These are phyloP conservation scores for Naematelia encephala DNA, from an alignment of 768 basidiomycete species.

Conservation along the genomic window DNA sequence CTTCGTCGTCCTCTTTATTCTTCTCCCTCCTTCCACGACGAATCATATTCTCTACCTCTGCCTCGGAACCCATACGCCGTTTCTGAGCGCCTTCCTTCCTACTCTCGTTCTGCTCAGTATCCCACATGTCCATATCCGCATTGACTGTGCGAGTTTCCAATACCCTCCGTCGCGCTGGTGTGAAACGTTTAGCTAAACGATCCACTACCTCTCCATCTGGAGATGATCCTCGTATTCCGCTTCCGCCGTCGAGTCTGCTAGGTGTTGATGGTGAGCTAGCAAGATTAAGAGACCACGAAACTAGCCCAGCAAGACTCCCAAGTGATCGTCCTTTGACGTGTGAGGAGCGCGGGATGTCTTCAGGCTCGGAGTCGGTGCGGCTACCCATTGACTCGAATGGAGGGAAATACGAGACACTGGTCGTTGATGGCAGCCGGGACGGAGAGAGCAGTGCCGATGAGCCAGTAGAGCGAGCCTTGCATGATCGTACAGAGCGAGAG, in stretches of 20 bases:
- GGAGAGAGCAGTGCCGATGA: slow-evolving; percentile 20
- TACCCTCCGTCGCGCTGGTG: slow-evolving; percentile 19
- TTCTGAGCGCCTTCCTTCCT: slow-evolving; percentile 12
- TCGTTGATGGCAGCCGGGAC: slow-evolving; percentile 26
- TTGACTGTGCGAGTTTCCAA: slow-evolving; percentile 26
- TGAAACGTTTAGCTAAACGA: slow-evolving; percentile 22
- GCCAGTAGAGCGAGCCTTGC: background rate
- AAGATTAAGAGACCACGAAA: slow-evolving; percentile 16
- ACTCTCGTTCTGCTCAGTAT: background rate
- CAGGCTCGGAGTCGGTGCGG: background rate
- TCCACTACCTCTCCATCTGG: slow-evolving; percentile 20
- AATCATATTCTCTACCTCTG: slow-evolving; percentile 27
- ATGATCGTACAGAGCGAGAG: background rate
- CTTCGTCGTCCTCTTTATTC: slow-evolving; percentile 9
- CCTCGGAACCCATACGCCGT: slow-evolving; percentile 26
- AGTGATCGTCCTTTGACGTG: slow-evolving; percentile 23
- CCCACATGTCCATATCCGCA: background rate
- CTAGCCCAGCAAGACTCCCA: slow-evolving; percentile 28
- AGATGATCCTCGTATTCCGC: background rate
- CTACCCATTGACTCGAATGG: slow-evolving; percentile 38
- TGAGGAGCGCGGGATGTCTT: background rate
- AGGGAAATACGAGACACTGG: slow-evolving; percentile 37
- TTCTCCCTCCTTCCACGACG: background rate
- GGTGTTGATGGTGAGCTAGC: background rate
- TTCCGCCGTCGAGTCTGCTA: background rate